Evolutionary conservation across 2,329 filamentous ascomycete species (phyloP).

Genomic region (Clonostachys chloroleuca): DNA sequence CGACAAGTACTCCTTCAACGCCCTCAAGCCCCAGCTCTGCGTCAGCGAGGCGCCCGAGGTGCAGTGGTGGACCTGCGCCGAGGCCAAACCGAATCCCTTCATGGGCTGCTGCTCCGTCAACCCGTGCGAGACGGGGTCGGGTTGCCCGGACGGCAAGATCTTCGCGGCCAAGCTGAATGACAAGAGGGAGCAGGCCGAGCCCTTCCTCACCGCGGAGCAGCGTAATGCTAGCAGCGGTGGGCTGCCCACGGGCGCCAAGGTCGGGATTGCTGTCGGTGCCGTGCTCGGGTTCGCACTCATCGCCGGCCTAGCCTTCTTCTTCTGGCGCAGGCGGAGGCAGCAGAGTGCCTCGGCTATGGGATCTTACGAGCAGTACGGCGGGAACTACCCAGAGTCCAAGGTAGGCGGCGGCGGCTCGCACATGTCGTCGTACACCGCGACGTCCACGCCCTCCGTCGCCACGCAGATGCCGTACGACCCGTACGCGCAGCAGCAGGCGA

Average conservation of each 20-base stretch:
- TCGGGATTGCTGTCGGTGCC: slow-evolving; percentile 28
- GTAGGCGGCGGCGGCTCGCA: not conserved
- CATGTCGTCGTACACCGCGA: not conserved
- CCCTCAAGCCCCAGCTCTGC: slow-evolving; percentile 19
- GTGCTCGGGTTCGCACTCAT: slow-evolving; percentile 18
- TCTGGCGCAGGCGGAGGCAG: slow-evolving; percentile 3
- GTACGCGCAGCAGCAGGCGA: not conserved
- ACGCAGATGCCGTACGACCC: not conserved
- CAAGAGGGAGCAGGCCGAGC: not conserved
- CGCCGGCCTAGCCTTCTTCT: slow-evolving; percentile 17
- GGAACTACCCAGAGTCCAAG: not conserved
- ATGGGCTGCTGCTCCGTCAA: slow-evolving; percentile 25
- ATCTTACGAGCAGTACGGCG: slow-evolving; percentile 1
- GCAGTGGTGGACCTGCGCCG: slow-evolving; percentile 22
- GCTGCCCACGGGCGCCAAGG: slow-evolving; percentile 24
- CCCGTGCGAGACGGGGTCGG: slow-evolving; percentile 15
- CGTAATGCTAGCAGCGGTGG: slow-evolving; percentile 5
- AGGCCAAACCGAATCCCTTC: slow-evolving; percentile 15
- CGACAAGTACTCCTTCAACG: slow-evolving; percentile 13
- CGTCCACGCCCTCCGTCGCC: not conserved
- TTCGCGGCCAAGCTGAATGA: slow-evolving; percentile 3
- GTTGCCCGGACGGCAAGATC: slow-evolving; percentile 2
- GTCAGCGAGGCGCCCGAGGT: slow-evolving; percentile 4
- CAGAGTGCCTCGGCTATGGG: not conserved
- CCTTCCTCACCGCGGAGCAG: slow-evolving; percentile 2